Percentiles rank a stretch among this genome's conserved stretches.
These are phyloP conservation scores for Asterionellopsis glacialis DNA, from an alignment of 108 stramenopile genomes.

Conservation along the genomic window DNA sequence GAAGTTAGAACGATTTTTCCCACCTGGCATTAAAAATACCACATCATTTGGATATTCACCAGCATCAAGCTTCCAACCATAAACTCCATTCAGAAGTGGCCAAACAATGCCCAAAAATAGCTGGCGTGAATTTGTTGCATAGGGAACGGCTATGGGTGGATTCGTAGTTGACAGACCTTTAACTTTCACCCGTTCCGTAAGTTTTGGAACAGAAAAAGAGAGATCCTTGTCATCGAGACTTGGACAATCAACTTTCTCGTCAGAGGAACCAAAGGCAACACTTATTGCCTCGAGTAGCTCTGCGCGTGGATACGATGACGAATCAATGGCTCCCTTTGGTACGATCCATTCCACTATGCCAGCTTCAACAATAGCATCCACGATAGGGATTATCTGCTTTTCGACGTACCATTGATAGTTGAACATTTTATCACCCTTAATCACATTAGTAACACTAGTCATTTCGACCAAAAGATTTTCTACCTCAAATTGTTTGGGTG, in stretches of 20 bases:
- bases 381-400: slow-evolving; percentile 21
- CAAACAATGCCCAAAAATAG: slow-evolving; percentile 43
- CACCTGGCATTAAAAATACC: slow-evolving; percentile 16
- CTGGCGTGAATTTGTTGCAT: slow-evolving; percentile 19
- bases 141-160: not conserved
- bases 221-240: too few relatives aligned
- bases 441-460: not conserved
- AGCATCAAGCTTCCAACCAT: slow-evolving; percentile 27
- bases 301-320: slow-evolving; percentile 4
- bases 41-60: slow-evolving; percentile 13
- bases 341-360: slow-evolving; percentile 2
- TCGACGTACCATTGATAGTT: slow-evolving; percentile 23
- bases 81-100: slow-evolving; percentile 24
- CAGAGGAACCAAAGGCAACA: not conserved
- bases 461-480: not conserved
- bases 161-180: not conserved
- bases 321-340: not conserved
- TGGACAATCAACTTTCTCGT: not conserved
- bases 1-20: slow-evolving; percentile 3
- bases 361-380: slow-evolving; percentile 5
- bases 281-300: slow-evolving; percentile 6
- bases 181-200: not conserved
- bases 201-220: too few relatives aligned
- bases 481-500: not conserved
- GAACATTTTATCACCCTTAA: not conserved